Percentiles rank a stretch among this genome's conserved stretches.
Evolutionary conservation across 768 basidiomycete species (phyloP).

Genomic region (Gymnopilus dilepis): DNA sequence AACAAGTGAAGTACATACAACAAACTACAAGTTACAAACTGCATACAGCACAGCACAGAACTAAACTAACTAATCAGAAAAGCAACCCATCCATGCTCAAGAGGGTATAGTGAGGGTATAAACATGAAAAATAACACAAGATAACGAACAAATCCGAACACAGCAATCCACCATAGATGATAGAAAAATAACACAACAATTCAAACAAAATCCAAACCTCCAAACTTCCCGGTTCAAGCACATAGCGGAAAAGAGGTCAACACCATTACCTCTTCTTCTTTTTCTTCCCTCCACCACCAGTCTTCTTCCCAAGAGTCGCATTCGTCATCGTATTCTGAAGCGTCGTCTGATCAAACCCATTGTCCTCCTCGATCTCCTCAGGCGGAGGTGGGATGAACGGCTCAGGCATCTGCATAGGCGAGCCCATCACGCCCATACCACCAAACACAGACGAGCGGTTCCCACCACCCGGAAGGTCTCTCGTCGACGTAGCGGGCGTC

Average conservation of each 20-base stretch:
- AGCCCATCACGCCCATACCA: neutral
- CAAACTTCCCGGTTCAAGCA: neutral
- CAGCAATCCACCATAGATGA: neutral
- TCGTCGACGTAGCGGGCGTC: conserved; percentile 21
- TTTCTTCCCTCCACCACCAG: conserved; percentile 9
- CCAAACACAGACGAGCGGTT: conserved; percentile 22
- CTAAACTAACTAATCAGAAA: neutral
- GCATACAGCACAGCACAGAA: neutral
- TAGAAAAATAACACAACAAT: conserved; percentile 8
- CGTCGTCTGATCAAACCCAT: conserved; percentile 29
- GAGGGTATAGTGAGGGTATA: conserved; percentile 8
- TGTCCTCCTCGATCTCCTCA: conserved; percentile 23
- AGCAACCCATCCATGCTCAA: neutral
- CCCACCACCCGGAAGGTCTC: conserved; percentile 21
- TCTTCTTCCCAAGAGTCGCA: conserved; percentile 16
- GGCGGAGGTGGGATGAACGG: conserved; percentile 6
- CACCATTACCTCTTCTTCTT: conserved; percentile 21
- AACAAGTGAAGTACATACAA: conserved; percentile 3
- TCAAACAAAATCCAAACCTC: neutral
- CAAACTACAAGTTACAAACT: neutral
- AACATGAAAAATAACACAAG: conserved; percentile 5
- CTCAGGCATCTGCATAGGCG: neutral
- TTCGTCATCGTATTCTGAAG: conserved; percentile 28
- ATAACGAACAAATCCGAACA: conserved; percentile 1
- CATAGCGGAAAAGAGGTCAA: too few relatives aligned